Conservation (phyloP, 768 basidiomycete species). For the Leccinum olivaceopallidum region DNA sequence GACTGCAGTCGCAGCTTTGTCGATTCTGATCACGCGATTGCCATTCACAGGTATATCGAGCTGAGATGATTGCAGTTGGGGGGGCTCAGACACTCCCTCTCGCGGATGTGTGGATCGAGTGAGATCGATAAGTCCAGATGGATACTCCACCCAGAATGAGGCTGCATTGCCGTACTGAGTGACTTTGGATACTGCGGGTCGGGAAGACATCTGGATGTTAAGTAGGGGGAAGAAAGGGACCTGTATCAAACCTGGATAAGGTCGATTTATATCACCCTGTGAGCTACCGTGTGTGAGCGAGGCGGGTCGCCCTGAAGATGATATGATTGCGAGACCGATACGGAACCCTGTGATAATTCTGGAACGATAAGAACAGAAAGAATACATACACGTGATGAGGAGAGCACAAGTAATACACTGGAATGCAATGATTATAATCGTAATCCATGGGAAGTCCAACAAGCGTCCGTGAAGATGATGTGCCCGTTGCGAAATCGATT, state of each 20-base stretch:
- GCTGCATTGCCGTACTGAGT: constrained; percentile 55
- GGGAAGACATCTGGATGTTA: constrained; percentile 39
- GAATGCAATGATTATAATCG: constrained; percentile 7
- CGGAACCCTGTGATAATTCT: constrained; percentile 7
- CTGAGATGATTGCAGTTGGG: constrained; percentile 39
- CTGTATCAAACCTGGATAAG: not conserved
- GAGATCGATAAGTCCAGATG: constrained; percentile 61
- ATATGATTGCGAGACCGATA: not conserved
- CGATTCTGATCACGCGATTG: constrained; percentile 50
- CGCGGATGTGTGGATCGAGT: constrained; percentile 47
- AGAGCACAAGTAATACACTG: not conserved
- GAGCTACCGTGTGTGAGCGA: not conserved
- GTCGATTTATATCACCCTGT: constrained; percentile 1
- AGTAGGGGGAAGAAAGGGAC: not conserved
- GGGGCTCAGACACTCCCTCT: constrained; percentile 29
- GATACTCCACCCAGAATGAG: constrained; percentile 71
- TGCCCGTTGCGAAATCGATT: constrained; percentile 17
- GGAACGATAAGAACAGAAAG: constrained; percentile 14
- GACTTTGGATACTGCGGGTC: constrained; percentile 44
- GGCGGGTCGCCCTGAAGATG: not conserved
- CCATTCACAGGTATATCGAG: constrained; percentile 57
- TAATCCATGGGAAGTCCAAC: constrained; percentile 18
- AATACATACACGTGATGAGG: constrained; percentile 11
- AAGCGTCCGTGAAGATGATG: constrained; percentile 19
- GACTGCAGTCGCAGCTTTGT: constrained; percentile 50